These are phyloP conservation scores for Parmelia sp. DNA, from an alignment of 495 filamentous ascomycete genomes.

Conservation along the genomic window DNA sequence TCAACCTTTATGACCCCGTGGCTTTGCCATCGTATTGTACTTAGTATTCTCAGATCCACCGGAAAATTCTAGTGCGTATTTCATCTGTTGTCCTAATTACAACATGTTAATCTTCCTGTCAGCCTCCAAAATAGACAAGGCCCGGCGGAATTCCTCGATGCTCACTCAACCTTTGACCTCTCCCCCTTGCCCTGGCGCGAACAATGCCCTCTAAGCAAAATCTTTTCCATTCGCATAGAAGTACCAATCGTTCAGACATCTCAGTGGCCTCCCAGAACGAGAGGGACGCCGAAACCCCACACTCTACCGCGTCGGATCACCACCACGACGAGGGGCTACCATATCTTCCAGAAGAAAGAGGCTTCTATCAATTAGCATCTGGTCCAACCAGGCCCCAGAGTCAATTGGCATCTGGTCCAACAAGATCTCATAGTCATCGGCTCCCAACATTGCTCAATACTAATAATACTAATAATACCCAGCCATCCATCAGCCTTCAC, in stretches of 20 bases:
- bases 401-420: slow-evolving; percentile 15
- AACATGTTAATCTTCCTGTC: not conserved
- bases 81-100: not conserved
- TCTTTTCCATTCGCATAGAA: not conserved
- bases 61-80: not conserved
- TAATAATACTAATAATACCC: no score
- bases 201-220: slow-evolving; percentile 3
- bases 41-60: not conserved
- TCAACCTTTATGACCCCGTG: not conserved
- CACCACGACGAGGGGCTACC: slow-evolving; percentile 18
- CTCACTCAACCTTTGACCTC: slow-evolving; percentile 1
- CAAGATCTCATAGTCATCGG: slow-evolving; percentile 25
- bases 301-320: slow-evolving; percentile 16
- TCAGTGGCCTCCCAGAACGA: slow-evolving; percentile 7
- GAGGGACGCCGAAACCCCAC: slow-evolving; percentile 19
- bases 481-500: slow-evolving; percentile 26
- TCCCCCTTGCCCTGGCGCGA: slow-evolving; percentile 2
- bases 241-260: slow-evolving; percentile 1
- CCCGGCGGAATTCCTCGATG: not conserved
- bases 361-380: slow-evolving; percentile 15
- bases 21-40: not conserved
- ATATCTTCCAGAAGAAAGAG: slow-evolving; percentile 19
- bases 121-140: slow-evolving; percentile 6
- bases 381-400: slow-evolving; percentile 22
- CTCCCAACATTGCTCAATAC: slow-evolving; percentile 18